Conservation (phyloP, 1,284 basidiomycete genomes). For the Sporisorium graminicola region DNA sequence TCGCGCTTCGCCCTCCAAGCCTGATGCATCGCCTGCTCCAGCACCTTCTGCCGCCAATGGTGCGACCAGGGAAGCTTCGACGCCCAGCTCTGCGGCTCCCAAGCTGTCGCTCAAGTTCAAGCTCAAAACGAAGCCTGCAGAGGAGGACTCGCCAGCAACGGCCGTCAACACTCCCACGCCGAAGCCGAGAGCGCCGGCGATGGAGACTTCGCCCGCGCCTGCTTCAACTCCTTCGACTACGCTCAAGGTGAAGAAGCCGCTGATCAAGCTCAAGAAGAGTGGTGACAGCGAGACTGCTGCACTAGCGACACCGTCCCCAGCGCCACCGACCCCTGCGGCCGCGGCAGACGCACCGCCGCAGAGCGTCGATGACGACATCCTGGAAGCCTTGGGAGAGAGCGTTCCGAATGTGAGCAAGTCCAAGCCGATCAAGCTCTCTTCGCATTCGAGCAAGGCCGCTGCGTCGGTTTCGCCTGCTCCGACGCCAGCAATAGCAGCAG, state of each 20-base stretch:
- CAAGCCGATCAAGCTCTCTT: slow-evolving; percentile 21
- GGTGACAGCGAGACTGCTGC: slow-evolving; percentile 22
- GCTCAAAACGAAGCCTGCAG: slow-evolving; percentile 34
- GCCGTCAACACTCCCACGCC: slow-evolving; percentile 29
- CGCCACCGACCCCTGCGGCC: slow-evolving; percentile 15
- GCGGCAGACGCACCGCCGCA: slow-evolving; percentile 5
- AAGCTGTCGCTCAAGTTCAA: slow-evolving; percentile 50
- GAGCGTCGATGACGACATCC: slow-evolving; percentile 50
- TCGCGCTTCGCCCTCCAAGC: slow-evolving; percentile 27
- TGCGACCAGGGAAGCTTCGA: slow-evolving; percentile 22
- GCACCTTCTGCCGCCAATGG: slow-evolving; percentile 8
- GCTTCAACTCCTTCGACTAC: slow-evolving; percentile 16
- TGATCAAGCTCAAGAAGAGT: slow-evolving; percentile 51
- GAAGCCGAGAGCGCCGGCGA: slow-evolving; percentile 9
- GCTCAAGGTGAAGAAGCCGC: slow-evolving; percentile 50
- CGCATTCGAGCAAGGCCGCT: slow-evolving; percentile 6
- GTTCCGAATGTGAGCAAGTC: slow-evolving; percentile 40
- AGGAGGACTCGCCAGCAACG: slow-evolving; percentile 23
- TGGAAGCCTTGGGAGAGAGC: slow-evolving; percentile 40
- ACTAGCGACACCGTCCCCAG: slow-evolving; percentile 12
- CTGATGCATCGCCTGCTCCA: slow-evolving; percentile 11
- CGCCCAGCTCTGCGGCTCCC: slow-evolving; percentile 22
- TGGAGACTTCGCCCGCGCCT: slow-evolving; percentile 11
- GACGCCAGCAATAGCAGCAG: slow-evolving; percentile 14
- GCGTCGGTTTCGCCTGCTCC: slow-evolving; percentile 22